Base-by-base conservation (phyloP, 2,329 filamentous ascomycete species). In the Fonsecaea multimorphosa region DNA sequence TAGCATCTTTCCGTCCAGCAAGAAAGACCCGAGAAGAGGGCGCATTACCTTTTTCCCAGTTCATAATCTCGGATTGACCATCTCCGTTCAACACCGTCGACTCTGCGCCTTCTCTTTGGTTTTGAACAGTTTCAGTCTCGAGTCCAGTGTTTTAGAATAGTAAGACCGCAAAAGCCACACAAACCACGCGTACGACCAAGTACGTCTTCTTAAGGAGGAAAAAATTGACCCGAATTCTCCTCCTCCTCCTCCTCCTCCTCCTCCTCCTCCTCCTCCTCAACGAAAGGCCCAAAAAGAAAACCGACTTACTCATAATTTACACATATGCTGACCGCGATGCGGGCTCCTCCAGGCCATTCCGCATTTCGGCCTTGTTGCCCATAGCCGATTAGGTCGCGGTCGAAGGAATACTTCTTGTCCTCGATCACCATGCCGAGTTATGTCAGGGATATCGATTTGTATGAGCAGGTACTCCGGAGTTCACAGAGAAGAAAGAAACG, bases 351-450 rank as follows among this genome's bases (percentile, higher is more conserved):
- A 0, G 44, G 44, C 44, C 44, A 49, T 16, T 49, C 44, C 11
- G 44, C 44, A 6, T 49, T 49, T 49, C 44, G 9, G 12, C 44
- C 44, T 12, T 49, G 44, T 3, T 49, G 44, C 19, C 44, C 44
- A 9, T 49, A 49, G 9, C 44, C 44, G 44, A 49, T 12, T 22
- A 49, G 44, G 22, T 49, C 44, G 3, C 44, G 44, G 22, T 49
- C 44, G 44, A 49, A 49, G 8, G 44, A 49, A 9, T 49, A 49
- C 14, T 49, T 49, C 44, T 49, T 49, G 44, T 49, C 44, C 44
- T 49, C 44, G 19, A 49, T 49, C 19, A 49, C 44, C 44, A 49
- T 49, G 7, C 19, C 24, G 44, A 11, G 19, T 27, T n/a, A 40
- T n/a, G 38, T n/a, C 2, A 16, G 2, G 14, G 2, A n/a, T 40